phyloP scores from a whole-genome alignment of 2,329 filamentous ascomycete species.

The Diaporthe amygdali region DNA sequence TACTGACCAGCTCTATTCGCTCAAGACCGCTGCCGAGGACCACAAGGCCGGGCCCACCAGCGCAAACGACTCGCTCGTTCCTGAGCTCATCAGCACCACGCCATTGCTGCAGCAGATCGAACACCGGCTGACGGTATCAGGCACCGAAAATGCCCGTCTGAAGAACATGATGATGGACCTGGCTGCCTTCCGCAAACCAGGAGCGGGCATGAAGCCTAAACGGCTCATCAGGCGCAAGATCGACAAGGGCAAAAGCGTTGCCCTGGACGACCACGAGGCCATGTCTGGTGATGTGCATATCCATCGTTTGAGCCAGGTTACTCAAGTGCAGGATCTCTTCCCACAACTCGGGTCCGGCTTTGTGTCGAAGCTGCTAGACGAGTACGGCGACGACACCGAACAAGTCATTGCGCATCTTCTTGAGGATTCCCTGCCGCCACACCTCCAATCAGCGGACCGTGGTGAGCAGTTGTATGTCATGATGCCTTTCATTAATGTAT shows the following conservation, averaged over 20 bases:
- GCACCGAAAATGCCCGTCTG: constrained; percentile 58
- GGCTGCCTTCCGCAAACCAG: constrained; percentile 62
- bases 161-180: constrained; percentile 67
- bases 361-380: constrained; percentile 77
- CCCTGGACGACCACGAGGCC: constrained; percentile 42
- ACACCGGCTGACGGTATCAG: constrained; percentile 55
- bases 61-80: constrained; percentile 74
- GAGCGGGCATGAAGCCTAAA: constrained; percentile 55
- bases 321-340: constrained; percentile 92
- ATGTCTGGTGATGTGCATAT: constrained; percentile 65
- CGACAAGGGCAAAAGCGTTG: constrained; percentile 69
- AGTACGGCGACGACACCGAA: constrained; percentile 79
- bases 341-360: constrained; percentile 86
- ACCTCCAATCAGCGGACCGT: constrained; percentile 69
- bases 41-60: constrained; percentile 62
- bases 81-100: constrained; percentile 81
- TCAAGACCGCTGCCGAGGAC: constrained; percentile 74
- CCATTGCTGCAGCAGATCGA: constrained; percentile 72
- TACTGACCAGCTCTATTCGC: constrained; percentile 81
- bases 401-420: constrained; percentile 82
- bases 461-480: constrained; percentile 64
- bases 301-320: constrained; percentile 83
- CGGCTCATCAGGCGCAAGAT: constrained; percentile 58
- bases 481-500: constrained; percentile 2
- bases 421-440: constrained; percentile 74